Evolutionary conservation across 73 alveolate species (phyloP).

Genomic region (Paramecium biaurelia): DNA sequence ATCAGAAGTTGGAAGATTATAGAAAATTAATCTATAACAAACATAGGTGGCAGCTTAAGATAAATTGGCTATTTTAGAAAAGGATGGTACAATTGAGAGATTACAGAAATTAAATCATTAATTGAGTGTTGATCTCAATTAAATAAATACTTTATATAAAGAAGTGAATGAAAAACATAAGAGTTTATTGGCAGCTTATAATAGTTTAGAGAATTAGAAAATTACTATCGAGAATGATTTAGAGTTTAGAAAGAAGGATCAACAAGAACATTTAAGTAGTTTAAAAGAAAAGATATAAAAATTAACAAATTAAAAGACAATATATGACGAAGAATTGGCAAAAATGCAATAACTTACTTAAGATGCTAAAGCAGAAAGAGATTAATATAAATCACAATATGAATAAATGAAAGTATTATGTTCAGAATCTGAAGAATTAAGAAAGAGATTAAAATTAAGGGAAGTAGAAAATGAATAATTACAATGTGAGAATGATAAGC

Average conservation of each 20-base stretch:
- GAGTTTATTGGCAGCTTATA: not conserved
- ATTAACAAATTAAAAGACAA: not conserved
- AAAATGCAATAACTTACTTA: not conserved
- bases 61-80: not conserved
- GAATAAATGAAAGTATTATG: not conserved
- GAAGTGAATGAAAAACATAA: not conserved
- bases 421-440: constrained; percentile 36
- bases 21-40: not conserved
- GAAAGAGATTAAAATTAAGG: constrained; percentile 16
- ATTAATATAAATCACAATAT: not conserved
- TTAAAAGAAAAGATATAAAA: constrained; percentile 22
- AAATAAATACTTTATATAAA: not conserved
- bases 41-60: not conserved
- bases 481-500: constrained; percentile 31
- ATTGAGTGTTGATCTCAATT: not conserved
- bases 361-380: constrained; percentile 30
- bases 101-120: not conserved
- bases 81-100: constrained; percentile 6
- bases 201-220: not conserved
- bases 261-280: not conserved
- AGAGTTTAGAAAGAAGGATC: constrained; percentile 27
- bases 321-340: constrained; percentile 2
- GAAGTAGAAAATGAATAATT: constrained; percentile 36
- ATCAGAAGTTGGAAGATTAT: not conserved
- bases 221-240: not conserved